phyloP scores from a whole-genome alignment of 2,329 filamentous ascomycete genomes.

The Fusarium stilboides region DNA sequence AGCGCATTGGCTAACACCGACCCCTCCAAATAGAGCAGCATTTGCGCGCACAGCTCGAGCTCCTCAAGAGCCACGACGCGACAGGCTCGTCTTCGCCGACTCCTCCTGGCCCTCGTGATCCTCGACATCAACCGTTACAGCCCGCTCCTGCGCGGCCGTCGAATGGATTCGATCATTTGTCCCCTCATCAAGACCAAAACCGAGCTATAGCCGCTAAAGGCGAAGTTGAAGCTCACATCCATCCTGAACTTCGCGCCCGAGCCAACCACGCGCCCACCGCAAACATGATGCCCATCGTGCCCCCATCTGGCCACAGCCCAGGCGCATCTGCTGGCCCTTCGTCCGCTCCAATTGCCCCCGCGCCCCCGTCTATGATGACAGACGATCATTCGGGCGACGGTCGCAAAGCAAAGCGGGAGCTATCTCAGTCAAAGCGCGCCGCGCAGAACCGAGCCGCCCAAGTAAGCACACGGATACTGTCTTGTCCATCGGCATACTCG shows the following conservation, averaged over 20 bases:
- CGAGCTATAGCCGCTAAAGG: constrained; percentile 55
- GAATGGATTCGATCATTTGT: constrained; percentile 64
- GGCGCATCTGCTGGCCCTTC: constrained; percentile 49
- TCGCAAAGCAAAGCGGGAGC: constrained; percentile 87
- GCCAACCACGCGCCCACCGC: constrained; percentile 50
- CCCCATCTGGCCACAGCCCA: constrained; percentile 54
- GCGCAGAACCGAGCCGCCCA: constrained; percentile 97
- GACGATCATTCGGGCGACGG: constrained; percentile 63
- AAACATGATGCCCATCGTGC: constrained; percentile 58
- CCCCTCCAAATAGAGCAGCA: constrained; percentile 56
- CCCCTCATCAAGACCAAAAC: constrained; percentile 54
- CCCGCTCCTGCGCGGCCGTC: constrained; percentile 53
- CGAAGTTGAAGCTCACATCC: constrained; percentile 63
- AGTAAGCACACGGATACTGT: constrained; percentile 69
- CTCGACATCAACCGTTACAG: constrained; percentile 50
- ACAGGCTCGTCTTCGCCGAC: constrained; percentile 52
- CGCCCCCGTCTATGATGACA: constrained; percentile 49
- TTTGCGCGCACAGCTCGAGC: constrained; percentile 61
- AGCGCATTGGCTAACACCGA: constrained; percentile 47
- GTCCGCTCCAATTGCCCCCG: constrained; percentile 52
- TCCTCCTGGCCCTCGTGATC: constrained; percentile 50
- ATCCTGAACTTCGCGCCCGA: constrained; percentile 63
- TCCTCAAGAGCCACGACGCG: constrained; percentile 59
- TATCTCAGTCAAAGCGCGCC: constrained; percentile 95
- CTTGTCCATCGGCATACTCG: not conserved